Conservation (phyloP, 1,139 yeast genomes). For the Debaryomycetaceae sp. region DNA sequence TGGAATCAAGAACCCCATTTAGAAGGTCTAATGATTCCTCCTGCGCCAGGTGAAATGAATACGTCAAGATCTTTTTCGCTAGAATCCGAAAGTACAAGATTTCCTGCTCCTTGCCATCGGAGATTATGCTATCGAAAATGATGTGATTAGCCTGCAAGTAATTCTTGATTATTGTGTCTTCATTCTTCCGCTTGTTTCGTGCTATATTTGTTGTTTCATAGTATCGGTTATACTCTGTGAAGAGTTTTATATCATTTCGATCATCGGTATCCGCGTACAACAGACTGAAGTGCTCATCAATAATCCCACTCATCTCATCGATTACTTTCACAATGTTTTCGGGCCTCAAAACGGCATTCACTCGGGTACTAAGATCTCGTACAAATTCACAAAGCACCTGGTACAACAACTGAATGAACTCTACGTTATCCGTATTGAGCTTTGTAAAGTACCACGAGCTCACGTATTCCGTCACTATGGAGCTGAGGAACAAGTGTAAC, state of each 20-base stretch:
- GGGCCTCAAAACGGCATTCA: constrained; percentile 11
- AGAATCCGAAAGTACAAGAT: constrained; percentile 25
- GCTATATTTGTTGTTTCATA: not conserved
- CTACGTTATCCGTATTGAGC: constrained; percentile 37
- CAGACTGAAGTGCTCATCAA: constrained; percentile 26
- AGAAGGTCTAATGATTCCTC: not conserved
- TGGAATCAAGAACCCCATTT: constrained; percentile 18
- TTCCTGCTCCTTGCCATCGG: constrained; percentile 1
- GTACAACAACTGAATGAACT: constrained; percentile 32
- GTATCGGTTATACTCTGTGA: constrained; percentile 9
- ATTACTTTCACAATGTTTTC: constrained; percentile 12
- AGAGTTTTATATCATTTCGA: constrained; percentile 11
- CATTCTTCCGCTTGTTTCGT: not conserved
- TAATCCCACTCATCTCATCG: constrained; percentile 23
- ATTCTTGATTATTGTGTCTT: not conserved
- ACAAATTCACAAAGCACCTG: constrained; percentile 27
- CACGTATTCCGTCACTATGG: constrained; percentile 32
- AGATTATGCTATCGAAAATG: constrained; percentile 11
- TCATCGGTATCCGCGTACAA: constrained; percentile 13
- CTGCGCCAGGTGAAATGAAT: constrained; percentile 12
- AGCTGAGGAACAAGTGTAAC: constrained; percentile 34
- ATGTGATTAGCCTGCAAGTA: constrained; percentile 11
- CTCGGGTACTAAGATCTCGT: constrained; percentile 20
- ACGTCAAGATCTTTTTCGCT: constrained; percentile 18
- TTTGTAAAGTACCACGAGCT: constrained; percentile 39